Evolutionary conservation across 2,329 filamentous ascomycete genomes (phyloP).

Genomic region (Exutisphaerella laricina): DNA sequence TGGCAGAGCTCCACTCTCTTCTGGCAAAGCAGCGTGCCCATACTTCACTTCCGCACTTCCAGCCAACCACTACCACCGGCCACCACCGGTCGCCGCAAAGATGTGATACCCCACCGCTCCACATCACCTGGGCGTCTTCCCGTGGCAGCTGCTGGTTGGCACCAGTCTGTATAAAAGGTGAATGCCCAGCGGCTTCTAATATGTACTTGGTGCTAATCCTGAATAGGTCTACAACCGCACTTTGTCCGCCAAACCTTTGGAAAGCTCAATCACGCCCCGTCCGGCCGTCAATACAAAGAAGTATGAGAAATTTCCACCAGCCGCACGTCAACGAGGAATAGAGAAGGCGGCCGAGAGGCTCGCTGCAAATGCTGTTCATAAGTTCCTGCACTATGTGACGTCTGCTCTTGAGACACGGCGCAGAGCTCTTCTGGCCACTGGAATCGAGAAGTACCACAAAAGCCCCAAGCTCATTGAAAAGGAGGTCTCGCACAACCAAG

Average conservation of each 20-base stretch:
- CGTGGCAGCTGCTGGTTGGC: too few relatives aligned
- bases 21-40: too few relatives aligned
- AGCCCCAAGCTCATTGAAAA: slow-evolving; percentile 16
- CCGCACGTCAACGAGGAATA: slow-evolving; percentile 12
- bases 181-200: too few relatives aligned
- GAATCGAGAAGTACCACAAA: slow-evolving; percentile 12
- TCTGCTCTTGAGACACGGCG: slow-evolving; percentile 11
- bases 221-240: not conserved
- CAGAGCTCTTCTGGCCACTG: not conserved
- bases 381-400: slow-evolving; percentile 18
- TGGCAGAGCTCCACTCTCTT: too few relatives aligned
- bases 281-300: slow-evolving; percentile 1
- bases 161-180: too few relatives aligned
- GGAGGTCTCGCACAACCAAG: slow-evolving; percentile 7
- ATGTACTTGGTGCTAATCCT: too few relatives aligned
- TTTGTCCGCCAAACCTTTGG: not conserved
- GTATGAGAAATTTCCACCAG: slow-evolving; percentile 8
- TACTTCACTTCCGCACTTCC: too few relatives aligned
- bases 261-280: slow-evolving; percentile 1
- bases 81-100: too few relatives aligned
- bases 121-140: too few relatives aligned
- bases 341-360: slow-evolving; percentile 10
- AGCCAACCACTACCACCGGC: too few relatives aligned
- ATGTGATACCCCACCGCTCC: too few relatives aligned
- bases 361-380: slow-evolving; percentile 13